These are phyloP conservation scores for Monosporozyma unispora DNA, from an alignment of 805 yeast species.

Conservation along the genomic window DNA sequence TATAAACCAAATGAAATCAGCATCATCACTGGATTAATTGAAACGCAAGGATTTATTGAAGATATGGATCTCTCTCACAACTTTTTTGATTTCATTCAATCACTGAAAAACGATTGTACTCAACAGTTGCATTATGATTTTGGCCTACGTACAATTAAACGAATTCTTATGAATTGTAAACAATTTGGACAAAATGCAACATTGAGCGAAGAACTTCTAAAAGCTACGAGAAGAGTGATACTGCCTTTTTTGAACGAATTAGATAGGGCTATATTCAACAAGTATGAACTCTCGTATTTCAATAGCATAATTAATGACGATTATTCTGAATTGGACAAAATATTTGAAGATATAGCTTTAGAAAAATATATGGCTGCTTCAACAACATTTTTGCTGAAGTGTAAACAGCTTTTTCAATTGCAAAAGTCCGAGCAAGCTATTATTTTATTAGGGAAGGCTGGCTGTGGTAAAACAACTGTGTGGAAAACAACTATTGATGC, in stretches of 20 bases:
- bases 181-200: conserved; percentile 28
- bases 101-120: conserved; percentile 36
- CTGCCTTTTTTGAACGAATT: conserved; percentile 53
- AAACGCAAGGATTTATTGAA: conserved; percentile 57
- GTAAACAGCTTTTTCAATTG: conserved; percentile 52
- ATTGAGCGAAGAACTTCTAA: not conserved
- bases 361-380: conserved; percentile 29
- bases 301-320: not conserved
- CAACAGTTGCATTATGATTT: conserved; percentile 77
- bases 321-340: conserved; percentile 9
- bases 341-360: conserved; percentile 26
- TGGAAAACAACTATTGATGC: conserved; percentile 44
- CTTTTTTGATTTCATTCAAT: conserved; percentile 47
- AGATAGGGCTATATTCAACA: conserved; percentile 40
- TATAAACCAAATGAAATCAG: conserved; percentile 55
- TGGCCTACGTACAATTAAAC: conserved; percentile 76
- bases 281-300: not conserved
- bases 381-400: conserved; percentile 43
- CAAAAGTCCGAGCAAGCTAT: conserved; percentile 64
- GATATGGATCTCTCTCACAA: conserved; percentile 38
- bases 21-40: conserved; percentile 64
- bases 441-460: conserved; percentile 70
- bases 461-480: conserved; percentile 60
- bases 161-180: conserved; percentile 54
- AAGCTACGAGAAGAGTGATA: conserved; percentile 29